Evolutionary conservation across 495 filamentous ascomycete species (phyloP), one percentile per base, ranked within the genome.

Genomic region (Penicillium soppii): DNA sequence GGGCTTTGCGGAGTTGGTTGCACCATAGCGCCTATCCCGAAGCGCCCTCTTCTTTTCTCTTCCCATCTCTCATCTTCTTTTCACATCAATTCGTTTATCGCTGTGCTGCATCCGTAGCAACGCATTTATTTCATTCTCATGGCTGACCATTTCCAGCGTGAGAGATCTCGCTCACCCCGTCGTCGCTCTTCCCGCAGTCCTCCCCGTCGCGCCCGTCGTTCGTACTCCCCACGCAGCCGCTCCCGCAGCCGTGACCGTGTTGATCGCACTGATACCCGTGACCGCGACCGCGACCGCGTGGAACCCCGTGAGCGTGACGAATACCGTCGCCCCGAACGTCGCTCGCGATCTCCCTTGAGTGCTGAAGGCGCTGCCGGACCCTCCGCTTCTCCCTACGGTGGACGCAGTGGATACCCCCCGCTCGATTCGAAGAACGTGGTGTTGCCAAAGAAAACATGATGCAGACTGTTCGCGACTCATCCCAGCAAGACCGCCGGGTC

Each of bases 401-500:
- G 74, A 53, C 73, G 75, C 62, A 78, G 77, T 74, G 74, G 79
- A 58, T 79, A 74, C 66, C 83, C 82, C 79, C 83, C 50, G 76
- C 82, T 54, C 81, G 91, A 72, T 88, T 82, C 70, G 92, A 96
- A 70, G 94, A 97, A 60, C 87, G 91, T 59, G 78, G 82, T 43
- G 84, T 81, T 54, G 86, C 88, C 53, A 91, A 95, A 75, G 92
- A 96, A 69, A 86, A 90, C 65, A 96, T 95, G 89, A 92, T 97
- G 90, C 87, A 87, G 73, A 88, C 82, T 62, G 83, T 97, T 56
- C 84, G 90, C 61, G 94, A 97, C 59, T 86, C 88, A 13, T 97
- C 94, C 58, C 94, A 97, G 70, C 94, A 97, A 74, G 94, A 97
- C 79, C 92, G 94, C 61, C 91, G 92, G 35, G 94, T 98, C 83